Percentiles rank a stretch among this genome's conserved stretches.
These are phyloP conservation scores for Suillus occidentalis DNA, from an alignment of 768 basidiomycete genomes.

Conservation along the genomic window DNA sequence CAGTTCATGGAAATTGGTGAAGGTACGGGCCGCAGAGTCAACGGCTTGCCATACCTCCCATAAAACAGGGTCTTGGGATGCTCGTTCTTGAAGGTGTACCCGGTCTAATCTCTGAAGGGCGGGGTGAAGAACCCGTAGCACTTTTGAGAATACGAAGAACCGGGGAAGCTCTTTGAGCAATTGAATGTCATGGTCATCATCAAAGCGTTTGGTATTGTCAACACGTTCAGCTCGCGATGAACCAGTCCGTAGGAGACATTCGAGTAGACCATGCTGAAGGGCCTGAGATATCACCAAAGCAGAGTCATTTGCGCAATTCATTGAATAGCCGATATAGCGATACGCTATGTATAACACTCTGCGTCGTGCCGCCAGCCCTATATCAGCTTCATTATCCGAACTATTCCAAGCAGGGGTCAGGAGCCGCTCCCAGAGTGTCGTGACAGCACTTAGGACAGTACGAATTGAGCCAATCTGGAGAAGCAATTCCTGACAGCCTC, in stretches of 20 bases:
- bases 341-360: constrained; percentile 7
- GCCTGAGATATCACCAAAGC: constrained; percentile 3
- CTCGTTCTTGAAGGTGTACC: not conserved
- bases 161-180: constrained; percentile 5
- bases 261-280: constrained; percentile 5
- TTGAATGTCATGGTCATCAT: constrained; percentile 7
- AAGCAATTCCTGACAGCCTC: constrained; percentile 1
- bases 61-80: not conserved
- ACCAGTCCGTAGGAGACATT: constrained; percentile 6
- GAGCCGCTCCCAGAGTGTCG: constrained; percentile 1
- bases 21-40: not conserved
- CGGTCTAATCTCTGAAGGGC: constrained; percentile 5
- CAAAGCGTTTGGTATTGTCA: constrained; percentile 6
- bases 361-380: constrained; percentile 7
- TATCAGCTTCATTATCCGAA: constrained; percentile 7
- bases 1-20: constrained; percentile 4
- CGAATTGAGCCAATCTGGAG: constrained; percentile 7
- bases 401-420: constrained; percentile 4
- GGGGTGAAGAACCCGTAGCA: constrained; percentile 1
- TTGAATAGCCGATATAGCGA: constrained; percentile 9
- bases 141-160: constrained; percentile 5
- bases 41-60: constrained; percentile 4
- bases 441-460: constrained; percentile 2
- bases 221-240: not conserved
- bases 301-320: constrained; percentile 6